Percentiles rank a stretch among this genome's conserved stretches.
These are phyloP conservation scores for Endogone sp. DNA, from an alignment of 192 early-diverging fungal genomes.

Conservation along the genomic window DNA sequence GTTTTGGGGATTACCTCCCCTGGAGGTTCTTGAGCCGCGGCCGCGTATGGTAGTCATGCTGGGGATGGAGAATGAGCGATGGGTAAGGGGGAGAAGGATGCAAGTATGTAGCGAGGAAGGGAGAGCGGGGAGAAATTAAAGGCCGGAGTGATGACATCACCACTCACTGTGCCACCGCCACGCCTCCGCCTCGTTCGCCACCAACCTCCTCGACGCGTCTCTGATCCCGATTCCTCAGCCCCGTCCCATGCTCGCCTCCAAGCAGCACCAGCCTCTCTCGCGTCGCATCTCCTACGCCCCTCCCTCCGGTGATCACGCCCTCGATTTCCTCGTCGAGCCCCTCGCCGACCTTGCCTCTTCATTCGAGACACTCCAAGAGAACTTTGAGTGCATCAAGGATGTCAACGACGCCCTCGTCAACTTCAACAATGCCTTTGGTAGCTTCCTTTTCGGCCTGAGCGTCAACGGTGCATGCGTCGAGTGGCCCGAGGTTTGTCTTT, in stretches of 20 bases:
- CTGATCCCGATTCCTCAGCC: no score
- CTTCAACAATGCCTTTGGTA: slow-evolving; percentile 28
- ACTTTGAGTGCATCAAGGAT: slow-evolving; percentile 16
- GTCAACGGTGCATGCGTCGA: slow-evolving; percentile 19
- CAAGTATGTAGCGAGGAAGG: no score
- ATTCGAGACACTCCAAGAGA: slow-evolving; percentile 11
- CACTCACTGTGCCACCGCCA: background rate
- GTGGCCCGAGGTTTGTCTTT: slow-evolving; percentile 17
- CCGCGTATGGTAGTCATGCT: no score
- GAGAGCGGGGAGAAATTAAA: background rate
- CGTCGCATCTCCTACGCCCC: background rate
- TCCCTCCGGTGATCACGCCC: background rate
- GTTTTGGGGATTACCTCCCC: no score
- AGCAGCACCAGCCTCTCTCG: background rate
- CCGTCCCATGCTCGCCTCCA: background rate
- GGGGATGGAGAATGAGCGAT: no score
- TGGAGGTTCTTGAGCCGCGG: no score
- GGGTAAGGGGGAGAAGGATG: no score
- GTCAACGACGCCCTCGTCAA: slow-evolving; percentile 16
- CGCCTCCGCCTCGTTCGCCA: background rate
- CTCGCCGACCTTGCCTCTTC: background rate
- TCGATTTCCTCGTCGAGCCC: background rate
- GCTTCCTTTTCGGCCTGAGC: slow-evolving; percentile 27
- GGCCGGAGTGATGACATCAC: background rate
- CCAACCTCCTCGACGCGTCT: no score